phyloP scores from a whole-genome alignment of 257 asterid genomes.

The Solanum microdontum region DNA sequence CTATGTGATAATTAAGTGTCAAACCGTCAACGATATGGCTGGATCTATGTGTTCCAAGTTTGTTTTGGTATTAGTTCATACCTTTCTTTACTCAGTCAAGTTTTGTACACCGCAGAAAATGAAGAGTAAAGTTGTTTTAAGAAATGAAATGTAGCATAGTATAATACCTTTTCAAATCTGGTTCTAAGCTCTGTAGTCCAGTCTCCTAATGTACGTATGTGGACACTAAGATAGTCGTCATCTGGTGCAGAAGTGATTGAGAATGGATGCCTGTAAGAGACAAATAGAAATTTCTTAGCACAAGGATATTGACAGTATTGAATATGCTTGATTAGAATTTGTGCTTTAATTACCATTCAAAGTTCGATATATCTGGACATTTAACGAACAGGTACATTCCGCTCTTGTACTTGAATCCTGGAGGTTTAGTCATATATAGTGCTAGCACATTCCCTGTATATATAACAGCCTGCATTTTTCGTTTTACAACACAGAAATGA shows the following conservation, averaged over 20 bases:
- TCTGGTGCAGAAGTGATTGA: slow-evolving; percentile 96
- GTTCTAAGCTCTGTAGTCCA: slow-evolving; percentile 78
- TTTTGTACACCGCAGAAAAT: background rate
- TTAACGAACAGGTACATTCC: slow-evolving; percentile 92
- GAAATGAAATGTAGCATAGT: background rate
- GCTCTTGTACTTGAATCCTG: slow-evolving; percentile 79
- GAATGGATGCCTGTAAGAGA: slow-evolving; percentile 73
- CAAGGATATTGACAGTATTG: background rate
- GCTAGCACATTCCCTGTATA: slow-evolving; percentile 86
- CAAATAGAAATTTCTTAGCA: background rate
- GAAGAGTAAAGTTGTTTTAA: background rate
- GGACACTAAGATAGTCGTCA: slow-evolving; percentile 67
- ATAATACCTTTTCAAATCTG: slow-evolving; percentile 51
- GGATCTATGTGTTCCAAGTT: background rate
- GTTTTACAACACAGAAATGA: background rate
- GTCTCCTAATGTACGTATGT: slow-evolving; percentile 80
- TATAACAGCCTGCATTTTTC: slow-evolving; percentile 54
- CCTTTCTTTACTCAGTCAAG: background rate
- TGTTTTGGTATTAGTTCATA: background rate
- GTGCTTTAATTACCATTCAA: slow-evolving; percentile 52
- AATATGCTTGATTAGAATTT: background rate
- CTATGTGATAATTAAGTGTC: background rate
- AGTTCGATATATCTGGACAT: slow-evolving; percentile 66
- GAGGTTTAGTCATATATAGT: slow-evolving; percentile 73
- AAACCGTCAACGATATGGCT: background rate